Conservation (phyloP, 2,329 filamentous ascomycete species). For the Verticillium longisporum region DNA sequence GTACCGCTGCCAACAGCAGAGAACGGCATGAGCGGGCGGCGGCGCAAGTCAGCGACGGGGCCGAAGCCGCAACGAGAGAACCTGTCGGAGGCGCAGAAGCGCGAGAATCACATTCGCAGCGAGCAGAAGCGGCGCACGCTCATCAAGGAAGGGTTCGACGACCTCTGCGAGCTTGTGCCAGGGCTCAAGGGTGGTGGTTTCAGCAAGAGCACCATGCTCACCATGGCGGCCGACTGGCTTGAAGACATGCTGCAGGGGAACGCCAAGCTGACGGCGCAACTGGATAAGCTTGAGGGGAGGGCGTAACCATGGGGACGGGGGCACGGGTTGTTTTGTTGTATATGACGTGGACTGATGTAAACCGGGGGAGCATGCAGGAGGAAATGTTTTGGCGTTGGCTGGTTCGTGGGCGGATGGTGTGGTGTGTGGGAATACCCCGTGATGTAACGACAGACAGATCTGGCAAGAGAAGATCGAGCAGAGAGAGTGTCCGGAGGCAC, state of each 20-base stretch:
- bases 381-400: background rate
- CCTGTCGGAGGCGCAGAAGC: slow-evolving; percentile 72
- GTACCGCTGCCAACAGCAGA: slow-evolving; percentile 19
- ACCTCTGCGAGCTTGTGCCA: slow-evolving; percentile 70
- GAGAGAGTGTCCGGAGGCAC: background rate
- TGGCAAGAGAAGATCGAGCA: background rate
- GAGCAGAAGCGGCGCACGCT: slow-evolving; percentile 80
- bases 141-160: slow-evolving; percentile 77
- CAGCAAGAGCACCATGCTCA: slow-evolving; percentile 76
- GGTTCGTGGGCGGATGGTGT: background rate
- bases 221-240: slow-evolving; percentile 72
- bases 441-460: background rate
- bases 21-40: slow-evolving; percentile 29
- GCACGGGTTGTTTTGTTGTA: background rate
- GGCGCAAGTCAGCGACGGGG: slow-evolving; percentile 40
- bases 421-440: background rate
- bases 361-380: background rate
- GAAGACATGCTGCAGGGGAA: slow-evolving; percentile 67
- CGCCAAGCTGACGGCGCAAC: slow-evolving; percentile 45
- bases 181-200: slow-evolving; percentile 66
- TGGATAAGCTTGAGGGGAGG: slow-evolving; percentile 31
- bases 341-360: background rate
- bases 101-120: slow-evolving; percentile 79
- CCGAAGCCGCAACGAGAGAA: slow-evolving; percentile 57
- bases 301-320: background rate